Evolutionary conservation across 2,329 filamentous ascomycete species (phyloP), one percentile per base, ranked within the genome.

Genomic region (Aspergillus sp.): DNA sequence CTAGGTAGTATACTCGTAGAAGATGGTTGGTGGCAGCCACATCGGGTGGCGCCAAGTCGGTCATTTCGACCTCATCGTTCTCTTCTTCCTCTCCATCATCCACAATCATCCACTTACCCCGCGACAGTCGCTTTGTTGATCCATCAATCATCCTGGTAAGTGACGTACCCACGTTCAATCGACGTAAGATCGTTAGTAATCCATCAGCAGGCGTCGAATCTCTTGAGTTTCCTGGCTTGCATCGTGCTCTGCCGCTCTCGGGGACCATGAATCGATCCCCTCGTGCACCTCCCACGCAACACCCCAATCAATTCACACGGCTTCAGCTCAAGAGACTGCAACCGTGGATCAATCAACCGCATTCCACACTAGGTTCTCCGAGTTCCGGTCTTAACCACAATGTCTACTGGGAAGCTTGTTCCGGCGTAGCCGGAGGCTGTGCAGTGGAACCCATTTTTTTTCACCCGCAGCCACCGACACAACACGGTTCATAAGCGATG

Each of bases 401-500:
- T 47, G 23, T 34, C 9, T 42, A 45, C 23, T 20, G 50, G 49
- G 41, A 47, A 53, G 41, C 34, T 44, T 44, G 49, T 48, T 52
- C 54, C 55, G 57, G 54, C 10, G 20, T 34, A 46, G 36, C 53
- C 53, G 54, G 54, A 56, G 59, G 59, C 59, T 60, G 58, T 62
- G 59, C 50, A 56, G 55, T 61, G 58, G 57, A 58, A 53, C 53
- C 53, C 49, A 52, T 55, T 42, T 42, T 46, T 19, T 45, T 45
- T 45, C 42, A 42, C 47, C 20, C 46, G 36, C 34, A 41, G 21
- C 46, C 32, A 47, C 46, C 45, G 34, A 23, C 45, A 20, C 17
- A 21, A 32, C 16, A 42, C 40, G 4, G 4, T 38, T 38, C 14
- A 42, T 13, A 42, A 13, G 10, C 40, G 5, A 42, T 42, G 40